Conservation (phyloP, 2,329 filamentous ascomycete species). For the Venturia nashicola region DNA sequence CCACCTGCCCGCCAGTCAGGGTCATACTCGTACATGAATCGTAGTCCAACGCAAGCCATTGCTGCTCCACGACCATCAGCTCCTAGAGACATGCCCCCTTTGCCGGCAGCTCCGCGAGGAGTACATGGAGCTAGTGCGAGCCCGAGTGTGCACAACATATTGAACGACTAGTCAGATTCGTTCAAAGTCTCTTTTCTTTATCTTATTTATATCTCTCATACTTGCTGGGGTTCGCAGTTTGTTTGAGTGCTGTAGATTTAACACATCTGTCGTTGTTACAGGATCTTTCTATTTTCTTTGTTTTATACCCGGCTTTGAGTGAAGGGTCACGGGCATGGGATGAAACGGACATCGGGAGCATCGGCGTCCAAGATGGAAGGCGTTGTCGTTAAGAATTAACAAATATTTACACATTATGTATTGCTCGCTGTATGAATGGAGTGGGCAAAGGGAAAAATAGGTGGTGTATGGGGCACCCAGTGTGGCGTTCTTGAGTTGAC, state of each 20-base stretch:
- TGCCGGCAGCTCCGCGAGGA: conserved; percentile 22
- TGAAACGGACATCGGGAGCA: not conserved
- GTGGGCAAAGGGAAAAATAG: not conserved
- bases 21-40: conserved; percentile 16
- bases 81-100: conserved; percentile 10
- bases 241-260: not conserved
- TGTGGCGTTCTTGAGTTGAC: not conserved
- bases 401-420: not conserved
- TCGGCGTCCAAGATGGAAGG: not conserved
- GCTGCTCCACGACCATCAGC: conserved; percentile 7
- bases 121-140: conserved; percentile 30
- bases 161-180: conserved; percentile 14
- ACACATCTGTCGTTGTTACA: not conserved
- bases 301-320: conserved; percentile 5
- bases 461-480: not conserved
- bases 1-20: conserved; percentile 15
- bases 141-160: conserved; percentile 34
- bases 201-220: not conserved
- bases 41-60: conserved; percentile 18
- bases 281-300: not conserved
- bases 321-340: not conserved
- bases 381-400: too few species aligned
- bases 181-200: not conserved
- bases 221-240: not conserved
- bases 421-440: not conserved